A percentile compares a stretch with the other conserved stretches of the same genome.
Evolutionary conservation across 345 rosid species (phyloP).

Genomic region (Sonneratia alba): DNA sequence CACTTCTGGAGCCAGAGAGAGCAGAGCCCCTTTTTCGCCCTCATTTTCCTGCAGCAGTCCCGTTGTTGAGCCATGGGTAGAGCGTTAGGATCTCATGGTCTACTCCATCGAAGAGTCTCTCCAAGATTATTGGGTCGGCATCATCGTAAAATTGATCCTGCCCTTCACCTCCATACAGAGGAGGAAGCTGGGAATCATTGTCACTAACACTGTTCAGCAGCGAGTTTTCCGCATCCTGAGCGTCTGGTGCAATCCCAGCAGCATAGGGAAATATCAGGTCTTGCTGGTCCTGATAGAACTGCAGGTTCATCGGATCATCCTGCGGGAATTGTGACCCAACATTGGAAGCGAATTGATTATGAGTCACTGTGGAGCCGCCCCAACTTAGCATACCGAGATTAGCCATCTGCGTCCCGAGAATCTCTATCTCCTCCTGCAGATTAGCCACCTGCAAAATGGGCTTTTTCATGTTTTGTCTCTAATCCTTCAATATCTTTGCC

Average conservation of each 20-base stretch:
- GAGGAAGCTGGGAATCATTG: constrained; percentile 10
- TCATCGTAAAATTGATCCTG: constrained; percentile 16
- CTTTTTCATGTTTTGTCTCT: background rate
- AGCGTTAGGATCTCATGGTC: constrained; percentile 26
- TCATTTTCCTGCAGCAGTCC: constrained; percentile 11
- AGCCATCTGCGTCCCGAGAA: constrained; percentile 42
- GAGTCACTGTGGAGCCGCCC: constrained; percentile 16
- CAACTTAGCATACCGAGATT: constrained; percentile 19
- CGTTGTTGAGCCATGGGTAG: constrained; percentile 24
- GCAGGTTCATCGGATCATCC: constrained; percentile 21
- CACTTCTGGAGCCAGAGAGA: background rate
- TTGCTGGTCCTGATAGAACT: constrained; percentile 27
- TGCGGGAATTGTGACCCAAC: constrained; percentile 14
- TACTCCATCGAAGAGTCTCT: constrained; percentile 24
- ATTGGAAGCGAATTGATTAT: constrained; percentile 6
- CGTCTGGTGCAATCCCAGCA: constrained; percentile 19
- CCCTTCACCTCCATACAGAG: constrained; percentile 24
- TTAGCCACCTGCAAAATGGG: constrained; percentile 38
- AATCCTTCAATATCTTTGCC: background rate
- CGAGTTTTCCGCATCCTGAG: background rate
- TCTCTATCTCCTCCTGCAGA: constrained; percentile 51
- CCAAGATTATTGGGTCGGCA: constrained; percentile 17
- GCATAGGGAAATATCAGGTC: constrained; percentile 16
- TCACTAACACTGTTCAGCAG: background rate
- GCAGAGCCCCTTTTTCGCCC: background rate